phyloP scores from a whole-genome alignment of 306 rosid genomes.

The Cicer chorassanicum region DNA sequence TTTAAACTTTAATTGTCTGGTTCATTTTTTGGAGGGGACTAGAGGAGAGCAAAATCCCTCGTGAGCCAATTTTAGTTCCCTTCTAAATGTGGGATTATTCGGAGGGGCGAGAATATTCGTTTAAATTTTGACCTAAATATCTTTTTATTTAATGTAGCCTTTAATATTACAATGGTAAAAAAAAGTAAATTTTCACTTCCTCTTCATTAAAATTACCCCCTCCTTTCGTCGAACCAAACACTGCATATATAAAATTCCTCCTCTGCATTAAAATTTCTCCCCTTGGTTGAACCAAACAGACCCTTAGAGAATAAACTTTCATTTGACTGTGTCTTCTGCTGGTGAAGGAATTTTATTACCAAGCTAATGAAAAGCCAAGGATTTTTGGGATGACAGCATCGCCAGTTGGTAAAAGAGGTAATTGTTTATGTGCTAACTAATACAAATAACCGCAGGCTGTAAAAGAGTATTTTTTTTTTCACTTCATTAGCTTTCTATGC shows the following conservation, averaged over 20 bases:
- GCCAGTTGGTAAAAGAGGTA: slow-evolving; percentile 85
- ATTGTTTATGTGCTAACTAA: slow-evolving; percentile 33
- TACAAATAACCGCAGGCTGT: slow-evolving; percentile 6
- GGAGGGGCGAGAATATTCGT: not conserved
- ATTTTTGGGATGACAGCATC: slow-evolving; percentile 94
- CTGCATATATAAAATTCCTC: not conserved
- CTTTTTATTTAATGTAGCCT: not conserved
- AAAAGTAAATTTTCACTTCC: not conserved
- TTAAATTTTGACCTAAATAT: not conserved
- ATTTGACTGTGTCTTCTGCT: slow-evolving; percentile 38
- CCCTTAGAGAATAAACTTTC: slow-evolving; percentile 31
- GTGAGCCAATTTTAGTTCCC: not conserved
- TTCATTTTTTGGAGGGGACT: not conserved
- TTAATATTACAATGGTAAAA: not conserved
- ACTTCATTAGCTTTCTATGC: not conserved
- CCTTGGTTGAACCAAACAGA: not conserved
- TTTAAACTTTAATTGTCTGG: not conserved
- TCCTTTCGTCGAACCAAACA: not conserved
- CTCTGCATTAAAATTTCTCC: not conserved
- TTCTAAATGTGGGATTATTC: not conserved
- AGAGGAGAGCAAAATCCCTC: not conserved
- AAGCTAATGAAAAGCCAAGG: slow-evolving; percentile 74
- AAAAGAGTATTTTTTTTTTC: not conserved
- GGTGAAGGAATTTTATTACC: slow-evolving; percentile 89
- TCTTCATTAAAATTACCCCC: not conserved